phyloP scores from a whole-genome alignment of 208 protist genomes.

The Leishmania major region DNA sequence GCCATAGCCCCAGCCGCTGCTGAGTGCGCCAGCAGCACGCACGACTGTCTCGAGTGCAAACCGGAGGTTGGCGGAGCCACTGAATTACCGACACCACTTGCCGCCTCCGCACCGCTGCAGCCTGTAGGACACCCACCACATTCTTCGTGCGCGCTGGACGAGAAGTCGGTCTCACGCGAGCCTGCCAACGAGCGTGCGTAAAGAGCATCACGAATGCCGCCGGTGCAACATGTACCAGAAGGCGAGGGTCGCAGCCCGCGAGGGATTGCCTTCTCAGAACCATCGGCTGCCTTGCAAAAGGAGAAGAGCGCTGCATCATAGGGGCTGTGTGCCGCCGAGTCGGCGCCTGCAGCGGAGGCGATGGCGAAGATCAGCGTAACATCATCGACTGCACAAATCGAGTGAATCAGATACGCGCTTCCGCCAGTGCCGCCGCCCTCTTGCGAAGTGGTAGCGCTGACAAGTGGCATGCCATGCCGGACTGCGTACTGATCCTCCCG shows the following conservation, averaged over 20 bases:
- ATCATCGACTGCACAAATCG: constrained; percentile 10
- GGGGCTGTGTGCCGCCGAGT: not conserved
- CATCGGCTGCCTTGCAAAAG: not conserved
- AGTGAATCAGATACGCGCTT: not conserved
- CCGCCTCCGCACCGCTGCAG: not conserved
- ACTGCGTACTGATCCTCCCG: not conserved
- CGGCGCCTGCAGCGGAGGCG: not conserved
- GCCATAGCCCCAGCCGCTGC: not conserved
- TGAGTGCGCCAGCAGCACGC: not conserved
- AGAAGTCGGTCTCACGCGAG: not conserved
- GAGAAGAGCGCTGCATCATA: not conserved
- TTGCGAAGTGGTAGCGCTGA: constrained; percentile 1
- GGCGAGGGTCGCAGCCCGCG: not conserved
- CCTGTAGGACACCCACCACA: not conserved
- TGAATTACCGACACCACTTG: not conserved
- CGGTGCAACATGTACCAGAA: not conserved
- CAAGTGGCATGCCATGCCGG: constrained; percentile 5
- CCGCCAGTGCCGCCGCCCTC: not conserved
- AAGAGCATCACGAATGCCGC: not conserved
- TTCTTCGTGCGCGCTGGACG: too few species aligned
- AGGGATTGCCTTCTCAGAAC: not conserved
- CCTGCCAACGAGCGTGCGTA: not conserved
- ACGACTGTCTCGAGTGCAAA: not conserved
- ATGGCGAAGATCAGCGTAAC: constrained; percentile 18
- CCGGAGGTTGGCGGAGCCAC: not conserved